Conservation (phyloP, 768 basidiomycete species). For the Phylloporus rhodoxanthus region DNA sequence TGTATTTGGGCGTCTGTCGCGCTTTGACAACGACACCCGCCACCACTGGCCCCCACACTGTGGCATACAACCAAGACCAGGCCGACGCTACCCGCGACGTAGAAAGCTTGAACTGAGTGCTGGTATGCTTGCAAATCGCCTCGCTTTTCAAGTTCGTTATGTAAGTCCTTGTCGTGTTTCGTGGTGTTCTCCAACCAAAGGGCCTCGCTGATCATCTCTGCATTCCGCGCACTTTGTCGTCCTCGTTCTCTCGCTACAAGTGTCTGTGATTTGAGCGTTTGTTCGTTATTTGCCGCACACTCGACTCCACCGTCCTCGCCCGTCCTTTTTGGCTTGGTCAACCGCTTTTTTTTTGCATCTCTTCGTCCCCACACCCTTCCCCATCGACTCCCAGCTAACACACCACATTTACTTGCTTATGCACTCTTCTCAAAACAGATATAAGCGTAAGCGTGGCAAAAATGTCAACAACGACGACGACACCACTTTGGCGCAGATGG, state of each 20-base stretch:
- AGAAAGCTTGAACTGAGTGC: constrained; percentile 26
- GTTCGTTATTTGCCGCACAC: constrained; percentile 26
- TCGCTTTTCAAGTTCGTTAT: constrained; percentile 28
- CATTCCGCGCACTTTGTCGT: constrained; percentile 16
- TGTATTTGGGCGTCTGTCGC: constrained; percentile 23
- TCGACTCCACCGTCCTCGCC: constrained; percentile 21
- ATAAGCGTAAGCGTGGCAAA: constrained; percentile 48
- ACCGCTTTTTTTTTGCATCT: constrained; percentile 26
- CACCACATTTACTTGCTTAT: constrained; percentile 26
- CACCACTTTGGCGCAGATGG: constrained; percentile 30
- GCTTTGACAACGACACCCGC: constrained; percentile 27
- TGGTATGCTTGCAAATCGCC: constrained; percentile 28
- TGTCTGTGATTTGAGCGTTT: constrained; percentile 31
- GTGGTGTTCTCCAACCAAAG: constrained; percentile 16
- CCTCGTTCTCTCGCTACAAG: constrained; percentile 15
- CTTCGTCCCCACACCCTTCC: constrained; percentile 13
- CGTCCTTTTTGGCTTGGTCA: constrained; percentile 25
- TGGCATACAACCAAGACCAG: constrained; percentile 19
- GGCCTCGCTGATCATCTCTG: constrained; percentile 20
- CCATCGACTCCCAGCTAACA: constrained; percentile 16
- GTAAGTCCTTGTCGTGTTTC: constrained; percentile 29
- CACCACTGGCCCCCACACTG: constrained; percentile 24
- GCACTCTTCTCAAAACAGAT: constrained; percentile 36
- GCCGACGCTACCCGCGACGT: constrained; percentile 11
- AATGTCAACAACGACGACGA: constrained; percentile 50